Base-by-base conservation (phyloP, 768 basidiomycete genomes). In the Phaeotremella skinneri region DNA sequence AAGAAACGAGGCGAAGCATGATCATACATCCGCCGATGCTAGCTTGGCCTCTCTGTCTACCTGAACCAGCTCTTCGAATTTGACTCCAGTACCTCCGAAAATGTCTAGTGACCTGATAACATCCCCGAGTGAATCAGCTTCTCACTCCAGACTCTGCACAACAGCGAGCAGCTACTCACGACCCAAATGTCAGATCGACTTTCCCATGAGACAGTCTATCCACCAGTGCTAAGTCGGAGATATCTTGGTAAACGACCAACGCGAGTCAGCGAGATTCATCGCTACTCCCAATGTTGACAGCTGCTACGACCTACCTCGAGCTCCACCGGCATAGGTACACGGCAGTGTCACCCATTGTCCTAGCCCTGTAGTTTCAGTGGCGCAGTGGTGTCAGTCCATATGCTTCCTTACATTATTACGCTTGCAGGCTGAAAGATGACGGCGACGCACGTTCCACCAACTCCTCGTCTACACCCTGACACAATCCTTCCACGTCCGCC, bases 401-500 rank as follows among this genome's bases (percentile, higher is more conserved):
- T 9, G 21, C 16, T 29, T 3, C 20, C 42, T 42, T 21, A 0
- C 26, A 14, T 20, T 9, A n/a, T 16, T 11, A 6, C 13, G 45
- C 13, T 9, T 34, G 5, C 14, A 11, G 20, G 25, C n/a, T 31
- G 11, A 5, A 20, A 30, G 25, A 34, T 9, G 6, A 31, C 2
- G 0, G 1, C 1, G 2, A 79, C 87, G 58, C 58, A 89, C 93
- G 85, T 61, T 78, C 63, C 2, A 98, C 94, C 2, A 99, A 82
- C 17, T 86, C 85, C 70, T 90, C 84, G 75, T 99, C 96, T 58
- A 98, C 92, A 1, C 96, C 96, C 79, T 92, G 85, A 75, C 96
- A 98, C 23, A 98, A 79, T 0, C 96, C 96, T 76, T 99, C 96
- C 7, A 99, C 93, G 65, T 98, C 96, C n/a, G 96, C 96, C 0